Base-by-base conservation (phyloP, 148 eudicot species). In the Selenicereus undatus region DNA sequence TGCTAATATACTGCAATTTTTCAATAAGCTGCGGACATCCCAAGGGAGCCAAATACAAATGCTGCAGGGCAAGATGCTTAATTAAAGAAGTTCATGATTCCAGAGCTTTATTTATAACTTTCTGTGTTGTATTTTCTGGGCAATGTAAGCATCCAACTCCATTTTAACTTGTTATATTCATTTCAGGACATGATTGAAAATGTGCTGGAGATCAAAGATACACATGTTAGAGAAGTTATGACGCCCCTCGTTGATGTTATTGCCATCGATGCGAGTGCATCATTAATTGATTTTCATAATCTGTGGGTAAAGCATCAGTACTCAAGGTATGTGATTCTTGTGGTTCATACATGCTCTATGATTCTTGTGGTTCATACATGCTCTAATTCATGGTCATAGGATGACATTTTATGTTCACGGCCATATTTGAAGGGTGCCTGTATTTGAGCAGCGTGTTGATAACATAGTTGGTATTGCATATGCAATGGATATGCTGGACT, bases 171-270 rank as follows among this genome's bases (percentile, higher is more conserved):
- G 45, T 79, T 60, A 48, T 75, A 48, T 80, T 42, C 78, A 81
- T 87, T 80, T 69, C 90, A 95, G 99, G 98, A 96, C 88, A 96
- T 96, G 99, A 96, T 96, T 85, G 99, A 96, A 82, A 96, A 96
- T 90, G 98, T 96, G 79, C 83, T 96, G 81, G 99, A 96, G 88
- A 93, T 96, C 79, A 96, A 96, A 91, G 99, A 96, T 76, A 96
- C 99, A 17, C 94, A 91, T 79, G 99, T 96, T 77, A 88, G 99
- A 78, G 99, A 96, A 90, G 99, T 96, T 84, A 96, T 96, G 99
- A 93, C 99, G 56, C 99, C 99, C 76, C 95, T 96, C 78, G 95
- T 96, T 79, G 99, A 96, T 83, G 99, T 96, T 88, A 94, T 96
- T 81, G 99, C 99, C 79, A 96, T 91, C 85, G 99, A 96, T 88